A percentile compares a stretch with the other conserved stretches of the same genome.
Evolutionary conservation across 352 stramenopile species (phyloP).

Genomic region (Pythium myriotylum): DNA sequence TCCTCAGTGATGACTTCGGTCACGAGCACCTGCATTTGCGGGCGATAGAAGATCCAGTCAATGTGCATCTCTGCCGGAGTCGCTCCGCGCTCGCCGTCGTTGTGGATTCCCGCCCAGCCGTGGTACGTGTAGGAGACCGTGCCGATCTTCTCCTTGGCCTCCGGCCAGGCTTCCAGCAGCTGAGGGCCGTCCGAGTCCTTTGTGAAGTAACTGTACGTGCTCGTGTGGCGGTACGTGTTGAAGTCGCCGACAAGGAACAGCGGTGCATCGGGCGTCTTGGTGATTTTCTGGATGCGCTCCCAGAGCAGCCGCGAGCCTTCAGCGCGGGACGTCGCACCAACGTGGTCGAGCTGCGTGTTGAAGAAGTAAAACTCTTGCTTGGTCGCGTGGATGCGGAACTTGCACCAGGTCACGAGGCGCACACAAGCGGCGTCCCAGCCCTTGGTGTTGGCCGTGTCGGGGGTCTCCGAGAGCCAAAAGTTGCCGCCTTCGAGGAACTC

Average conservation of each 20-base stretch:
- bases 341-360: conserved; percentile 49
- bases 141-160: conserved; percentile 67
- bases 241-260: conserved; percentile 86
- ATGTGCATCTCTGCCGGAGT: conserved; percentile 82
- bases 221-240: conserved; percentile 85
- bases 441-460: conserved; percentile 28
- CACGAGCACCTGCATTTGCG: conserved; percentile 70
- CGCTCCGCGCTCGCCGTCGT: conserved; percentile 72
- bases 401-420: conserved; percentile 41
- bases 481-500: conserved; percentile 40
- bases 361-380: conserved; percentile 42
- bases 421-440: conserved; percentile 36
- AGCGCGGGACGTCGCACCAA: conserved; percentile 29
- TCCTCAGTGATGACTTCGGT: conserved; percentile 85
- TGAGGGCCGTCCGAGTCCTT: conserved; percentile 53
- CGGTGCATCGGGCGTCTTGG: conserved; percentile 42
- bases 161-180: conserved; percentile 75
- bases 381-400: conserved; percentile 35
- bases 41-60: conserved; percentile 89
- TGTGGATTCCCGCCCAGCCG: conserved; percentile 83
- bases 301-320: conserved; percentile 36
- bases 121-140: conserved; percentile 88
- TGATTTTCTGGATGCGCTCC: conserved; percentile 35
- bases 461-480: conserved; percentile 46
- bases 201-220: conserved; percentile 84